A percentile compares a stretch with the other conserved stretches of the same genome.
Conservation (phyloP, 371 early-diverging fungal genomes). For the Mortierella sp. region DNA sequence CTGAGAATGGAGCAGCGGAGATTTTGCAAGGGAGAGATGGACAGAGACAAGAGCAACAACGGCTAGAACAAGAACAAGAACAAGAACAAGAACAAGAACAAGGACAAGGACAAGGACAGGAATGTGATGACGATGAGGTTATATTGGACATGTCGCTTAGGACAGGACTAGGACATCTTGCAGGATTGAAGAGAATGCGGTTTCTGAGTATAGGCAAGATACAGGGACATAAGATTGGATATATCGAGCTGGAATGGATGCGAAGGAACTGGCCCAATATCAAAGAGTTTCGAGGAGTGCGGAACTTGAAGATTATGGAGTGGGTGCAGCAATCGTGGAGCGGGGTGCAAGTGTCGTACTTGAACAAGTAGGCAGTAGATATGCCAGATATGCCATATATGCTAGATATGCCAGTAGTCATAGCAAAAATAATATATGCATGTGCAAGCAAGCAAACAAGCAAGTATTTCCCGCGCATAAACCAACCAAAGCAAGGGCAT, state of each 20-base stretch:
- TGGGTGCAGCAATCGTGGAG: slow-evolving; percentile 3
- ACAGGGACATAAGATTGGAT: slow-evolving; percentile 9
- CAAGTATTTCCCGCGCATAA: no score
- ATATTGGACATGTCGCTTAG: slow-evolving; percentile 21
- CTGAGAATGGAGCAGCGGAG: slow-evolving; percentile 3
- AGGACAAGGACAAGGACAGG: not conserved
- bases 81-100: not conserved
- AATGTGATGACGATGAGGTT: not conserved
- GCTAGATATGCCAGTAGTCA: no score
- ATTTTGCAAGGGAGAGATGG: not conserved
- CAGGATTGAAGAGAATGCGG: slow-evolving; percentile 1
- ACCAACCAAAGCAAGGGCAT: no score
- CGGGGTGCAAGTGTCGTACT: not conserved
- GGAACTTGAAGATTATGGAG: slow-evolving; percentile 12
- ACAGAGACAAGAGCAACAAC: not conserved
- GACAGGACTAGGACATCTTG: slow-evolving; percentile 9
- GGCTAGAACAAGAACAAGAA: not conserved
- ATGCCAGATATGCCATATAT: no score
- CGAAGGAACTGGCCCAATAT: slow-evolving; percentile 4
- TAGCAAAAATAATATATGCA: no score
- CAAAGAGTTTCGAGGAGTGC: not conserved
- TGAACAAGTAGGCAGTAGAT: not conserved
- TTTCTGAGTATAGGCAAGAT: slow-evolving; percentile 2
- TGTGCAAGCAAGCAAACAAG: not conserved
- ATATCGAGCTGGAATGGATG: slow-evolving; percentile 26